These are phyloP conservation scores for Annona squamosa DNA, from an alignment of 164 flowering plant genomes.

Conservation along the genomic window DNA sequence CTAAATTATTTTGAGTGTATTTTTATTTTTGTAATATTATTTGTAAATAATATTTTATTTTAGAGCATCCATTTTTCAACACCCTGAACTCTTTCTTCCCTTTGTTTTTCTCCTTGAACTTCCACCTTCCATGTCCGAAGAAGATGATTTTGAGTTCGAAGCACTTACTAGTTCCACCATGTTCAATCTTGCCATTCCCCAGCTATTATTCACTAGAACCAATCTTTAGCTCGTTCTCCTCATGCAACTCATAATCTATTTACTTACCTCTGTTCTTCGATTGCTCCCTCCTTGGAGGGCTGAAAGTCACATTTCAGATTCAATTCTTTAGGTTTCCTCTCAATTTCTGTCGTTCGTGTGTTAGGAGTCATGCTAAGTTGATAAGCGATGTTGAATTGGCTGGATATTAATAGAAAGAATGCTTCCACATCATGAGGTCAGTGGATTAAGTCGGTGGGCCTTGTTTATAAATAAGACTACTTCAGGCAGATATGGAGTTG, in stretches of 20 bases:
- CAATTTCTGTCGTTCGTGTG: slow-evolving; percentile 63
- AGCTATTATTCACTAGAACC: slow-evolving; percentile 8
- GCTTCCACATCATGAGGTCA: too few relatives aligned
- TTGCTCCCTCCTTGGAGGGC: slow-evolving; percentile 59
- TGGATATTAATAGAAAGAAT: too few relatives aligned
- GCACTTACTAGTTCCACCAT: slow-evolving; percentile 1
- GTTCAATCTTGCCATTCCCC: neutral
- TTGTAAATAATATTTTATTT: too few relatives aligned
- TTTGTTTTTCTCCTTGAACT: slow-evolving; percentile 13
- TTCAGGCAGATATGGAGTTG: too few relatives aligned
- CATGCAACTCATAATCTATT: neutral
- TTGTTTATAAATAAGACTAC: too few relatives aligned
- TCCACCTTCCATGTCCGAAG: slow-evolving; percentile 30
- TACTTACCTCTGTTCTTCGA: neutral
- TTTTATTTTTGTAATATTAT: too few relatives aligned
- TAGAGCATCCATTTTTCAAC: too few relatives aligned
- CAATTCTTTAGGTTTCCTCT: slow-evolving; percentile 51
- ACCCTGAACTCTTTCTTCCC: neutral
- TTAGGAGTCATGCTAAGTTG: too few relatives aligned
- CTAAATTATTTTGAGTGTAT: too few relatives aligned
- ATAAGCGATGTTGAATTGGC: too few relatives aligned
- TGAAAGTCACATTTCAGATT: slow-evolving; percentile 74
- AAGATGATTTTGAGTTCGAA: slow-evolving; percentile 9
- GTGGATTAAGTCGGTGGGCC: too few relatives aligned
- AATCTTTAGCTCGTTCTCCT: slow-evolving; percentile 6